These are phyloP conservation scores for Penicillium canariense DNA, from an alignment of 495 filamentous ascomycete species.

Conservation along the genomic window DNA sequence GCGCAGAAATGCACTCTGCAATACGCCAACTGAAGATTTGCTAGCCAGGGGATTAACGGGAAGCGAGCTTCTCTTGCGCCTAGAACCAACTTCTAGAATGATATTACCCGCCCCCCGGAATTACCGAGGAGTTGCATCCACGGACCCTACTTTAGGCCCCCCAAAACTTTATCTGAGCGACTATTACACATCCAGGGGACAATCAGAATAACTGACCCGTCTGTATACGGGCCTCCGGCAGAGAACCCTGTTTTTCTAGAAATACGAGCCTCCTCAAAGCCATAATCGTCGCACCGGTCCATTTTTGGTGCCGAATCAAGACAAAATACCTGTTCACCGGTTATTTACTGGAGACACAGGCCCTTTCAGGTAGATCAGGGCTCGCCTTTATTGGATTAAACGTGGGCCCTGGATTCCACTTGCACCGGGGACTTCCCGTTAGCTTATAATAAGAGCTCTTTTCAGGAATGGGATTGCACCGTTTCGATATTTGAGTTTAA, in stretches of 20 bases:
- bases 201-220: not conserved
- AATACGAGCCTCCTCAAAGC: constrained; percentile 3
- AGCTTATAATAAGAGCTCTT: not conserved
- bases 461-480: not conserved
- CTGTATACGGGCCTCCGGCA: not conserved
- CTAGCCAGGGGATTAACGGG: no score
- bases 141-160: no score
- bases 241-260: constrained; percentile 2
- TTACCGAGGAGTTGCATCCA: no score
- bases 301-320: not conserved
- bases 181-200: not conserved
- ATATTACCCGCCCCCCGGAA: no score
- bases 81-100: no score
- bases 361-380: not conserved
- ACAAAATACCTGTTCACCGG: not conserved
- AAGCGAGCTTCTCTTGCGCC: no score
- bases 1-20: no score
- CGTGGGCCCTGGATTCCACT: not conserved
- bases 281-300: not conserved
- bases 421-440: no score
- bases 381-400: not conserved
- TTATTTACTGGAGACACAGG: not conserved
- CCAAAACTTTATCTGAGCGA: constrained; percentile 6
- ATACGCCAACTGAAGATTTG: no score
- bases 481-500: not conserved